Base-by-base conservation (phyloP, 164 flowering plant species). In the Pachysandra terminalis region DNA sequence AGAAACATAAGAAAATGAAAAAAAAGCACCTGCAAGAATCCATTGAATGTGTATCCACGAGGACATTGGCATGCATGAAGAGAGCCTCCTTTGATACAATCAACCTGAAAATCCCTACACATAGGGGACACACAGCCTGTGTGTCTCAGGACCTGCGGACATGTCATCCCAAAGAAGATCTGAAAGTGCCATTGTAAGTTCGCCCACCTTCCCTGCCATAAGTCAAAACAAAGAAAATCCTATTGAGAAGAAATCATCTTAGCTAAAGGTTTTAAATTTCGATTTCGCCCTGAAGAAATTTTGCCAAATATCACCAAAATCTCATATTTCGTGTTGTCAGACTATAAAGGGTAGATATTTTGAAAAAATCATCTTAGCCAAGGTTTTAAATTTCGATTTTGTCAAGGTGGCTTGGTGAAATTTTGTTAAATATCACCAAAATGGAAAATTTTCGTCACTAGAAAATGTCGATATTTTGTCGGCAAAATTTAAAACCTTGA, bases 141-240 rank as follows among this genome's bases (percentile, higher is more conserved):
- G 88, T 7, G 85, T 75, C 21, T 76, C 91, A 63, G 93, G 84
- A 23, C 93, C 95, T 56, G 87, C 87, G 5, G 76, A 81, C 96
- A 89, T 90, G 67, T 90, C 98, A 40, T 85, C 85, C 94, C 96
- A 88, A 19, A 87, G 82, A 79, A 90, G 81, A 82, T 90, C 85
- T 3, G 93, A 90, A 19, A 90, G 85, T 24, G 85, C 85, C 62
- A 93, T 77, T 12, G 98, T 89, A 80, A 92, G 45, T 54, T 87
- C 85, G 61, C 98, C 98, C 59, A 89, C 98, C 9, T 75, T 81
- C 14, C 98, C 96, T 90, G 82, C 65, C 28, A 40, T 60, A 71
- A 65, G 59, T 13, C 59, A 51, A 56, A 59, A 49, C 28, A 35
- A 56, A 5, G 9, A 63, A 19, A 40, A 27, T 25, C 23, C 27